Conservation (phyloP, 768 basidiomycete genomes). For the Mycena sanguinolenta region DNA sequence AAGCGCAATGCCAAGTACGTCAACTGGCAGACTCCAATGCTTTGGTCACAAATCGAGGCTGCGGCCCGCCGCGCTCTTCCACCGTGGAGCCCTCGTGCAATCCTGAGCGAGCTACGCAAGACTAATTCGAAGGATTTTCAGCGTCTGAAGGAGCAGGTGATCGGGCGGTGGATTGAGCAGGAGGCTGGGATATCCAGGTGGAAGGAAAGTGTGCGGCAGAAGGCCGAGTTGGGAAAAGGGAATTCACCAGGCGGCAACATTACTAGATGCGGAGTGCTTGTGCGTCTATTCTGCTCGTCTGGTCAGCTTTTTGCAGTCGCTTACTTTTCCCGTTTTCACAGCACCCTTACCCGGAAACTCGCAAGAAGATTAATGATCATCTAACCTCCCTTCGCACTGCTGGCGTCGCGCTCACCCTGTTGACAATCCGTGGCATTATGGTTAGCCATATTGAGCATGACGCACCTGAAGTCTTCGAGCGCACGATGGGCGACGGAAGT, state of each 20-base stretch:
- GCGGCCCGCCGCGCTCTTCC: conserved; percentile 7
- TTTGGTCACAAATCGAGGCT: conserved; percentile 19
- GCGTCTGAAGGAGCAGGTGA: conserved; percentile 19
- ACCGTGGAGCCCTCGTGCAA: conserved; percentile 10
- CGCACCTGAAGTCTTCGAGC: background rate
- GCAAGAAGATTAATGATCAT: background rate
- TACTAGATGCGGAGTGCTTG: background rate
- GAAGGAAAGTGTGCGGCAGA: background rate
- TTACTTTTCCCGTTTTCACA: background rate
- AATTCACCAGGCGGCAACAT: conserved; percentile 1
- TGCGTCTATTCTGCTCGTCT: too few relatives aligned
- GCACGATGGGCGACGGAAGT: background rate
- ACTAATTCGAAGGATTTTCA: background rate
- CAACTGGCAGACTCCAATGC: conserved; percentile 26
- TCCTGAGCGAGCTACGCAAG: conserved; percentile 11
- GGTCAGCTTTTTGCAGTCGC: background rate
- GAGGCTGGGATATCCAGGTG: background rate
- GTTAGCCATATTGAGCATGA: background rate
- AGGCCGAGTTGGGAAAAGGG: background rate
- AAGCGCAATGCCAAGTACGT: conserved; percentile 16
- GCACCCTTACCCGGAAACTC: background rate
- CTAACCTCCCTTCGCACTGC: background rate
- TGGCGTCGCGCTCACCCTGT: background rate
- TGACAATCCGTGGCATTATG: background rate
- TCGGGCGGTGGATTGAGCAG: conserved; percentile 8